Conservation (phyloP, 1,284 basidiomycete genomes). For the Rhodotorula sp. region DNA sequence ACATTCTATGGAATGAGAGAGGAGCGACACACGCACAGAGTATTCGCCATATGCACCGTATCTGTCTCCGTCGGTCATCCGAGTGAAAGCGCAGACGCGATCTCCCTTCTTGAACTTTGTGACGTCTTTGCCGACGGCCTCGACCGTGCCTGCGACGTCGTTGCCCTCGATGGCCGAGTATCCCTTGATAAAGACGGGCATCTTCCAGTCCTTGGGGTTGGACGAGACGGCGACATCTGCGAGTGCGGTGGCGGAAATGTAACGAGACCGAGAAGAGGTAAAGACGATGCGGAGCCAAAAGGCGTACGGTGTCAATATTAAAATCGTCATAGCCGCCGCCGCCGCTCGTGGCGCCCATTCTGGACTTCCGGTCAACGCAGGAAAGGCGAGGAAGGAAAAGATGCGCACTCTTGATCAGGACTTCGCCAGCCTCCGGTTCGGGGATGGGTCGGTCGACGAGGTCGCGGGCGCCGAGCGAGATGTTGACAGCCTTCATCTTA, state of each 20-base stretch:
- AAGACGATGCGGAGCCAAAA: too few species aligned
- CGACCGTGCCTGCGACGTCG: slow-evolving; percentile 46
- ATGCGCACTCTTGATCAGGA: slow-evolving; percentile 46
- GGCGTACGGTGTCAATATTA: too few species aligned
- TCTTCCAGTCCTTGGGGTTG: slow-evolving; percentile 50
- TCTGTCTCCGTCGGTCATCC: slow-evolving; percentile 34
- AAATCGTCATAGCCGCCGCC: background rate
- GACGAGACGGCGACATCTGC: slow-evolving; percentile 46
- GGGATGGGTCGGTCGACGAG: slow-evolving; percentile 32
- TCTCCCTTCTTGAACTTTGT: slow-evolving; percentile 45
- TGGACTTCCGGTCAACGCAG: accelerated
- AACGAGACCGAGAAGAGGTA: too few species aligned
- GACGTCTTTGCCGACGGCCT: slow-evolving; percentile 42
- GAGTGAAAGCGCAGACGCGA: slow-evolving; percentile 45
- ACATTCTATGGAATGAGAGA: too few species aligned
- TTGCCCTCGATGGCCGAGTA: slow-evolving; percentile 46
- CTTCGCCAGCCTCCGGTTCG: slow-evolving; percentile 39
- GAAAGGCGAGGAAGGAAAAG: too few species aligned
- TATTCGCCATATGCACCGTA: slow-evolving; percentile 46
- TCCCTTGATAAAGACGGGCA: slow-evolving; percentile 9
- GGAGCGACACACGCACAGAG: slow-evolving; percentile 15
- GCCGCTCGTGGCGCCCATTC: too few species aligned
- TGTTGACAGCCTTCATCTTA: slow-evolving; percentile 36
- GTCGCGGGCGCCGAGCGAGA: slow-evolving; percentile 23
- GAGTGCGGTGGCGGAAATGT: too few species aligned